These are phyloP conservation scores for Cutaneotrichosporon sp. DNA, from an alignment of 1,284 basidiomycete genomes.

Conservation along the genomic window DNA sequence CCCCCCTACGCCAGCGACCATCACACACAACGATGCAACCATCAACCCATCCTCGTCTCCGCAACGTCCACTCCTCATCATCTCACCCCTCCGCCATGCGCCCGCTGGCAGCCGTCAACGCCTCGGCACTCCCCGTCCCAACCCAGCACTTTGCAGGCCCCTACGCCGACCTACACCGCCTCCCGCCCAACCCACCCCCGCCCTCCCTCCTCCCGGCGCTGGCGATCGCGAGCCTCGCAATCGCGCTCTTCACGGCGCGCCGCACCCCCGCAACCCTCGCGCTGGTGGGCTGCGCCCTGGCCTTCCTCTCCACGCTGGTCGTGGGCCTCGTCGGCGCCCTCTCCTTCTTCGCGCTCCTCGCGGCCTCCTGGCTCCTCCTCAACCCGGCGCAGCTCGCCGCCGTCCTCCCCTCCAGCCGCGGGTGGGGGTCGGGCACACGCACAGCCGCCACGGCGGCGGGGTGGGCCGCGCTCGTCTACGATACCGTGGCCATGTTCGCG, in stretches of 20 bases:
- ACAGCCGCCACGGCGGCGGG: background rate
- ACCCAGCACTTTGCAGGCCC: no score
- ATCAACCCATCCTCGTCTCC: no score
- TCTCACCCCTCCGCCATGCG: no score
- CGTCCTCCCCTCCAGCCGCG: background rate
- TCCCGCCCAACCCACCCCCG: no score
- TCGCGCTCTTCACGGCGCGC: background rate
- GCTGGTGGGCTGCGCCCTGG: background rate
- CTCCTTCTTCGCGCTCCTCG: background rate
- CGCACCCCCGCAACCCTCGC: background rate
- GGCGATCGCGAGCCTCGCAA: background rate
- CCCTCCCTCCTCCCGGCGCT: no score
- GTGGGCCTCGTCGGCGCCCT: background rate
- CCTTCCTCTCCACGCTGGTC: background rate
- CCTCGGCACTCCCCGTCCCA: no score
- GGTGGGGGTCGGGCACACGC: background rate
- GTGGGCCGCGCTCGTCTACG: background rate
- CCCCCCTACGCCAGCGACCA: no score
- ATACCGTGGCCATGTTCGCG: background rate
- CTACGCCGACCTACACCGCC: no score
- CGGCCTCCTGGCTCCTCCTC: background rate
- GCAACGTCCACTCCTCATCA: no score
- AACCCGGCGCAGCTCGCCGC: background rate
- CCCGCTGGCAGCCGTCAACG: no score
- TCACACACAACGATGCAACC: no score